Percentiles rank a stretch among this genome's conserved stretches.
These are phyloP conservation scores for Phialophora macrospora DNA, from an alignment of 2,329 filamentous ascomycete genomes.

Conservation along the genomic window DNA sequence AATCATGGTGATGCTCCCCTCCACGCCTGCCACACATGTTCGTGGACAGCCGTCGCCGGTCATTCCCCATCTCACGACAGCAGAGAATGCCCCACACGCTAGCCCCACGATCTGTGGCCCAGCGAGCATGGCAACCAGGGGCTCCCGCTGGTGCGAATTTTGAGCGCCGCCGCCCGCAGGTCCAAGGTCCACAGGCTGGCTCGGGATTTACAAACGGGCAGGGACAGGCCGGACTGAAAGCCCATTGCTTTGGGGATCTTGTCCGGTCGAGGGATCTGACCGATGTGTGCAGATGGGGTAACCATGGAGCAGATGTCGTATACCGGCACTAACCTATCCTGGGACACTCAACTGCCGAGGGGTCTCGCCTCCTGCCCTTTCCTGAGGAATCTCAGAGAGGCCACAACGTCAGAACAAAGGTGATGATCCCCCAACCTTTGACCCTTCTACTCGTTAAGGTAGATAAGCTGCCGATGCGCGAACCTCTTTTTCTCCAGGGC, in stretches of 20 bases:
- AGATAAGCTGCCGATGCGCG: background rate
- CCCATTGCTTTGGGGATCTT: constrained; percentile 12
- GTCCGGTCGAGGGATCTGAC: constrained; percentile 8
- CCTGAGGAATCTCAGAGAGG: background rate
- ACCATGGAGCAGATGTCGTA: constrained; percentile 5
- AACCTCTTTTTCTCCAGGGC: background rate
- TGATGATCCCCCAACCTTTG: background rate
- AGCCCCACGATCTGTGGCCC: constrained; percentile 29
- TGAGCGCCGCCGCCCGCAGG: constrained; percentile 8
- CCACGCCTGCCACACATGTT: constrained; percentile 22
- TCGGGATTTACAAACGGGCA: constrained; percentile 13
- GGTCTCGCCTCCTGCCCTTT: constrained; percentile 14
- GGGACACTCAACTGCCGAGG: constrained; percentile 17
- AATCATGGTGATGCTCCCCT: constrained; percentile 20
- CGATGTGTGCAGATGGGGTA: constrained; percentile 17
- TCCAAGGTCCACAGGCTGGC: constrained; percentile 10
- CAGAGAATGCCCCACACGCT: constrained; percentile 24
- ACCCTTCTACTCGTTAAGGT: background rate
- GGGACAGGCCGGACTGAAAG: background rate
- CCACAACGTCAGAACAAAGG: background rate
- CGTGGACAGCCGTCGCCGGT: constrained; percentile 6
- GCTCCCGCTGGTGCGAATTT: constrained; percentile 4
- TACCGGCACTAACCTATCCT: constrained; percentile 10
- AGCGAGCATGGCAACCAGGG: background rate
- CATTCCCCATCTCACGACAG: constrained; percentile 24